Evolutionary conservation across 768 basidiomycete species (phyloP).

Genomic region (Leccinum rimulosum): DNA sequence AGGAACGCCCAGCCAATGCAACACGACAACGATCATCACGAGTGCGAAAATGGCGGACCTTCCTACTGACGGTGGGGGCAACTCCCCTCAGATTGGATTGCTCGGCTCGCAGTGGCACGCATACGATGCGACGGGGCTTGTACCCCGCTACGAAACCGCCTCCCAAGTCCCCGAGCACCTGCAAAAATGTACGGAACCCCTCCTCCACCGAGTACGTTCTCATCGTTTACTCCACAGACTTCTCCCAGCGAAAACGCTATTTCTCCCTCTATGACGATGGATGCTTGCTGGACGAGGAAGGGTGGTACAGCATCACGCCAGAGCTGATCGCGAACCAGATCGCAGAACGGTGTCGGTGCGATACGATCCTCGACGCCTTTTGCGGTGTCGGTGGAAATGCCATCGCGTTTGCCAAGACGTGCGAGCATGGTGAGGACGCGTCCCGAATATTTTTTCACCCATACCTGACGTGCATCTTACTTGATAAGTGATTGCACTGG

Average conservation of each 20-base stretch:
- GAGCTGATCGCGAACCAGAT: constrained; percentile 91
- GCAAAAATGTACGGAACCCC: constrained; percentile 62
- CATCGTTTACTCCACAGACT: constrained; percentile 54
- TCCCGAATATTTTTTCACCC: background rate
- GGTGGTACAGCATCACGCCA: constrained; percentile 98
- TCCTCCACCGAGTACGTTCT: background rate
- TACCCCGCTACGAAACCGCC: constrained; percentile 62
- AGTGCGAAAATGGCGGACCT: background rate
- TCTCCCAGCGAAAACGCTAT: constrained; percentile 75
- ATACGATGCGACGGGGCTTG: constrained; percentile 72
- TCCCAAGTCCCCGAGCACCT: constrained; percentile 75
- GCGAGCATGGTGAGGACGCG: constrained; percentile 74
- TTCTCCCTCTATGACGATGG: constrained; percentile 81
- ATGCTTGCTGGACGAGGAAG: constrained; percentile 88
- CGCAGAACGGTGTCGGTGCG: constrained; percentile 86
- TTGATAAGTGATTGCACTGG: constrained; percentile 84
- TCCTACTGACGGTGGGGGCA: background rate
- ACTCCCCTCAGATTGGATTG: constrained; percentile 24
- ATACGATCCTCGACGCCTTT: constrained; percentile 87
- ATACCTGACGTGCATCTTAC: constrained; percentile 1
- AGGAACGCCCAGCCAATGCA: background rate
- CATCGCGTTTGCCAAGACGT: constrained; percentile 95
- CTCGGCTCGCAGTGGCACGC: constrained; percentile 35
- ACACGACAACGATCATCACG: background rate
- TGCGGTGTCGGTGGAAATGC: constrained; percentile 98